Base-by-base conservation (phyloP, 768 basidiomycete genomes). In the Russula dissimulans region DNA sequence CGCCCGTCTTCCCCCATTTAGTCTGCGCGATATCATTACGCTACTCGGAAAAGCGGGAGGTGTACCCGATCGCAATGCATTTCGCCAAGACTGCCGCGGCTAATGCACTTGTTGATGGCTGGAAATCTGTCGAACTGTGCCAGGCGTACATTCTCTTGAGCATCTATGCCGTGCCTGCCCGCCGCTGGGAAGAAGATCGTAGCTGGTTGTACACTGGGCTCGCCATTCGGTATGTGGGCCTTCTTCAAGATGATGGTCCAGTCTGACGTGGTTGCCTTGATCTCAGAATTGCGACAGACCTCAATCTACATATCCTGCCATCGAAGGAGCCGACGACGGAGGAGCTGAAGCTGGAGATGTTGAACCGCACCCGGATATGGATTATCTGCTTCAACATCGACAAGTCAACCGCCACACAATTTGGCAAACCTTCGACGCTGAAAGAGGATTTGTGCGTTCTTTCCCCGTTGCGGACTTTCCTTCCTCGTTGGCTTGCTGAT, bases 351-450 rank as follows among this genome's bases (percentile, higher is more conserved):
- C 82, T 94, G 43, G 89, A 94, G 73, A 82, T 93, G 73, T 81
- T 93, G 57, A 95, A 94, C 69, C 85, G 94, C 44, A 91, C 91
- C 54, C 83, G 93, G 22, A 81, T 89, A 6, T 97, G 93, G 93
- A 73, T 95, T 59, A 89, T 86, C 69, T 94, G 91, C 72, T 91
- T 87, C 74, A 91, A 94, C 71, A 75, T 95, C 44, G 94, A 97
- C 71, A 85, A 91, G 26, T 94, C 91, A 5, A 87, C 89, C 8
- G 85, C 89, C 4, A 86, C 85, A 17, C 87, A 94, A 71, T 92
- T 95, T 72, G 94, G 94, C 57, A 92, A 92, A 72, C 81, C 84
- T 0, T 84, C 89, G 17, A 90, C 89, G 47, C 85, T 97, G 69
- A 78, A 78, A 1, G 81, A 80, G 56, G 73, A 81, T 57, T 90